A percentile compares a stretch with the other conserved stretches of the same genome.
These are phyloP conservation scores for Pythium brachiatum DNA, from an alignment of 352 stramenopile genomes.

Conservation along the genomic window DNA sequence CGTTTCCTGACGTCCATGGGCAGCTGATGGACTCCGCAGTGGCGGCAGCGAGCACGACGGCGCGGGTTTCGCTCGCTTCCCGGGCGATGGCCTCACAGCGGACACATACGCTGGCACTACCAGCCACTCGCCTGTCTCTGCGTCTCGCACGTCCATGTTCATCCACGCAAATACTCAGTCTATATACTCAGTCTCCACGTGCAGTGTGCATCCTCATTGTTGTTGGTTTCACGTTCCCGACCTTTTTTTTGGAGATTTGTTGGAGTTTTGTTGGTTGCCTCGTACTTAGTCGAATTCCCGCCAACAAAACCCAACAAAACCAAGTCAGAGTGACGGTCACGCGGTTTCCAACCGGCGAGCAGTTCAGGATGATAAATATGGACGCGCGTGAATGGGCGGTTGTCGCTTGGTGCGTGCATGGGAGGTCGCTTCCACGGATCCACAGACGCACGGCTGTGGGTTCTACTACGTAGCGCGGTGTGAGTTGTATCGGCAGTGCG, in stretches of 20 bases:
- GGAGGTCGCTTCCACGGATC: background rate
- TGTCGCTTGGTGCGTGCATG: background rate
- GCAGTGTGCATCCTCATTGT: no score
- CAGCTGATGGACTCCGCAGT: constrained; percentile 1
- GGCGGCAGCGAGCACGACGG: constrained; percentile 3
- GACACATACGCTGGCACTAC: constrained; percentile 20
- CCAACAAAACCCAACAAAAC: constrained; percentile 1
- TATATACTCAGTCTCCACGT: background rate
- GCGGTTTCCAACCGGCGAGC: background rate
- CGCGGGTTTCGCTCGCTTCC: constrained; percentile 15
- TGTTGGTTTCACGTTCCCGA: background rate
- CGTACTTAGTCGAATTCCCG: constrained; percentile 23
- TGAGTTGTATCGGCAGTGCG: background rate
- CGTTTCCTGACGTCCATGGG: background rate
- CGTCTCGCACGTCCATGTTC: constrained; percentile 44
- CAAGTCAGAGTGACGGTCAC: constrained; percentile 10
- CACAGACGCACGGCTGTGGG: no score
- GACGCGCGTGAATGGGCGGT: constrained; percentile 1
- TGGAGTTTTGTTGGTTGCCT: background rate
- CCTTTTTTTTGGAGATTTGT: background rate
- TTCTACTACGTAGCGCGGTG: no score
- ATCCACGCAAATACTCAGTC: background rate
- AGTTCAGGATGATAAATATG: constrained; percentile 4
- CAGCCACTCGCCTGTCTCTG: constrained; percentile 61
- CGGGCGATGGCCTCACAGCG: background rate